Base-by-base conservation (phyloP, 2,329 filamentous ascomycete species). In the Exophiala calicioides region DNA sequence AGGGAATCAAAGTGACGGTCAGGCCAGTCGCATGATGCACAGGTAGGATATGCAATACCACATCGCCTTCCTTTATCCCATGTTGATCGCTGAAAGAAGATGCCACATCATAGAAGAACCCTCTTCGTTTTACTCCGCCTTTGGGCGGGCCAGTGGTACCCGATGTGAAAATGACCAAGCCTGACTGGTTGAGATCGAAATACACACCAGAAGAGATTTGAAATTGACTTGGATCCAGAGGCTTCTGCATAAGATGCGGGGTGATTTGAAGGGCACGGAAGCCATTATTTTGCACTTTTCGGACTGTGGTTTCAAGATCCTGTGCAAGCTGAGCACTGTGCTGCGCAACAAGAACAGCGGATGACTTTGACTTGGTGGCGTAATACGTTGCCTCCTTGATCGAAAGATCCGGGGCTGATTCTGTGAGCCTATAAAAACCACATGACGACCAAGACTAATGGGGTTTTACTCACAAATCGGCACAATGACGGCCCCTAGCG, bases 131-230 rank as follows among this genome's bases (percentile, higher is more conserved):
- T 13, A 83, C 78, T 9, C 82, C 77, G 1, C 80, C 82, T 48
- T 81, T 80, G 0, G 79, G 78, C 35, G 72, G 74, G 37, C 75
- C 75, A 1, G 78, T 77, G 0, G 78, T 79, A 0, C 78, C 77
- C 3, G 77, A 77, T 0, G 76, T 78, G 52, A 85, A 81, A 5
- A 86, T 75, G 2, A 82, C 71, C 58, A 82, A 85, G 31, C 47
- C 64, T 8, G 62, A 57, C 3, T 50, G 49, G 40, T 65, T 65
- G 38, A 58, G 51, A 36, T 64, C 58, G 3, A 58, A 49, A 13
- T 57, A 53, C 3, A 31, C 39, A 41, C 58, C 53, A 1, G 58
- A 60, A 5, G 60, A 64, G 24, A 65, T 54, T 5, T 52, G 24
- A 2, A 61, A 47, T 2, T 58, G 33, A 13, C 51, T 38, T 9